A percentile compares a stretch with the other conserved stretches of the same genome.
Conservation (phyloP, 1,139 yeast genomes). For the Yamadazyma conglobata region DNA sequence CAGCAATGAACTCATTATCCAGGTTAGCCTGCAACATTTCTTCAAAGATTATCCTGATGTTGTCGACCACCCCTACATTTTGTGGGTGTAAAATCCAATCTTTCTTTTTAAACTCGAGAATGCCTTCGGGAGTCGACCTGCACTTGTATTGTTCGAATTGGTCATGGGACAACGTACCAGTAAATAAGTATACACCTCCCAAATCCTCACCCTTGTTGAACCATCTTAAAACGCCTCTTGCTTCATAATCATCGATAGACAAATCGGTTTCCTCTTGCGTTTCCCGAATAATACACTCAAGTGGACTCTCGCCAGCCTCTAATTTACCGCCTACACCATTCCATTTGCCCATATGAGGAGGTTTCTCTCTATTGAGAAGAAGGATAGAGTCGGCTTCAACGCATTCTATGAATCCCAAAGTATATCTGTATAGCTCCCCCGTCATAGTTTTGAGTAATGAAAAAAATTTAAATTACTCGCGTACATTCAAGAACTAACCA, state of each 20-base stretch:
- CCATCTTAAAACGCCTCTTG: slow-evolving; percentile 43
- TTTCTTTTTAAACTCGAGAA: slow-evolving; percentile 42
- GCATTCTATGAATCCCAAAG: slow-evolving; percentile 39
- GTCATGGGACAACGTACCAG: slow-evolving; percentile 31
- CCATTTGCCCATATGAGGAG: slow-evolving; percentile 55
- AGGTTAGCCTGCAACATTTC: slow-evolving; percentile 23
- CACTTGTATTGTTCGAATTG: slow-evolving; percentile 25
- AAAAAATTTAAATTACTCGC: no score
- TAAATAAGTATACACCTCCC: slow-evolving; percentile 43
- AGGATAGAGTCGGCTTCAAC: slow-evolving; percentile 31
- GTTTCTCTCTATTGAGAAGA: slow-evolving; percentile 39
- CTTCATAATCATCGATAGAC: slow-evolving; percentile 22
- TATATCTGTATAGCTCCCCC: slow-evolving; percentile 21
- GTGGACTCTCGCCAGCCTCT: slow-evolving; percentile 33
- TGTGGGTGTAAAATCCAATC: slow-evolving; percentile 38
- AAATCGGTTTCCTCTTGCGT: slow-evolving; percentile 46
- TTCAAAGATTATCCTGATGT: slow-evolving; percentile 30
- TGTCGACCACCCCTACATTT: slow-evolving; percentile 45
- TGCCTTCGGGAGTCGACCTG: slow-evolving; percentile 36
- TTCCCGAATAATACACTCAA: slow-evolving; percentile 41
- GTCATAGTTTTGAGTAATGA: slow-evolving; percentile 10
- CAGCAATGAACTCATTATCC: slow-evolving; percentile 20
- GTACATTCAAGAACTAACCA: no score
- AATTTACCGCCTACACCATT: slow-evolving; percentile 51
- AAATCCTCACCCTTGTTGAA: slow-evolving; percentile 21